phyloP scores from a whole-genome alignment of 768 basidiomycete species.

The Clitopilus hobsonii region DNA sequence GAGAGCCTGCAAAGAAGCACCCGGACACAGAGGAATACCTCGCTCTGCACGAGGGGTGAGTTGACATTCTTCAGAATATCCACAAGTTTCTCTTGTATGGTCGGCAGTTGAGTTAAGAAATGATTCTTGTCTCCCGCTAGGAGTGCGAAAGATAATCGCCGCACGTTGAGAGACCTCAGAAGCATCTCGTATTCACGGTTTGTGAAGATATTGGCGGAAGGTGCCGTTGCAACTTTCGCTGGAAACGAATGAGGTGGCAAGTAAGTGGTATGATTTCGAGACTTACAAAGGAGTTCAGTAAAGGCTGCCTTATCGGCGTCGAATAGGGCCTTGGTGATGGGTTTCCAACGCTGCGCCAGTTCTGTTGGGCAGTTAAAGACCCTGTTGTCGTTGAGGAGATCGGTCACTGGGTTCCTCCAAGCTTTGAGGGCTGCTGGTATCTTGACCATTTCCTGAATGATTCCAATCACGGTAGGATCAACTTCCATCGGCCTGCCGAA shows the following conservation, averaged over 20 bases:
- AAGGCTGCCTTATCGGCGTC: constrained; percentile 86
- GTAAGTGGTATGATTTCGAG: constrained; percentile 25
- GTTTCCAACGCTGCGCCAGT: constrained; percentile 63
- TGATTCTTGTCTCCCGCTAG: constrained; percentile 88
- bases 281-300: constrained; percentile 74
- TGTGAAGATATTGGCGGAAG: constrained; percentile 95
- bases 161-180: constrained; percentile 77
- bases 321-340: constrained; percentile 74
- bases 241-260: constrained; percentile 14
- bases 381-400: constrained; percentile 80
- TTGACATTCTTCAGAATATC: constrained; percentile 81
- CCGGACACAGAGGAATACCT: constrained; percentile 91
- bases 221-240: constrained; percentile 77
- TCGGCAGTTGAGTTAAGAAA: constrained; percentile 83
- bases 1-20: constrained; percentile 88
- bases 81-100: constrained; percentile 95
- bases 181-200: constrained; percentile 94
- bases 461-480: constrained; percentile 58
- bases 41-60: constrained; percentile 83
- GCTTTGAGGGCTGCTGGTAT: constrained; percentile 75
- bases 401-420: constrained; percentile 78
- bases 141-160: constrained; percentile 84
- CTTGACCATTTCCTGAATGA: constrained; percentile 74
- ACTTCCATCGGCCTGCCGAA: constrained; percentile 68
- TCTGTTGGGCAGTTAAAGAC: constrained; percentile 74